A percentile compares a stretch with the other conserved stretches of the same genome.
phyloP scores from a whole-genome alignment of 306 rosid species.

The Myrica gale region DNA sequence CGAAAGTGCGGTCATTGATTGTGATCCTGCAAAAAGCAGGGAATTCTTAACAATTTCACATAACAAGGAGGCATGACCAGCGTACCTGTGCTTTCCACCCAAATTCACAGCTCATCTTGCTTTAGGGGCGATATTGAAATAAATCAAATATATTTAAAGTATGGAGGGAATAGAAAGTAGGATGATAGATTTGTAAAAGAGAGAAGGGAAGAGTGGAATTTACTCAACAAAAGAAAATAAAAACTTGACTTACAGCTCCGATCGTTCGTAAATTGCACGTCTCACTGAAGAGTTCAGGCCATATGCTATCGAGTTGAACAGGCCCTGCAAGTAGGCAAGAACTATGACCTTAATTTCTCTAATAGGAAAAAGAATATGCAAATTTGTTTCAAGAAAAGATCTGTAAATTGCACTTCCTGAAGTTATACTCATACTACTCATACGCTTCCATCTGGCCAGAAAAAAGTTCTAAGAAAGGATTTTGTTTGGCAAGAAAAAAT shows the following conservation, averaged over 20 bases:
- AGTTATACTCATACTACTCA: neutral
- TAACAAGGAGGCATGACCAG: neutral
- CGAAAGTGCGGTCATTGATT: no score
- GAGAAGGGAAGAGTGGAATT: neutral
- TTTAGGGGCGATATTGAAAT: neutral
- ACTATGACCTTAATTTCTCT: neutral
- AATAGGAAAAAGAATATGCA: neutral
- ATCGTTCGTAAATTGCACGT: slow-evolving; percentile 80
- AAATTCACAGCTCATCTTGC: neutral
- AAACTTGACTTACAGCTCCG: slow-evolving; percentile 63
- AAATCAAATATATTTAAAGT: neutral
- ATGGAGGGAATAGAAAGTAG: neutral
- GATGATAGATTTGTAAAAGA: neutral
- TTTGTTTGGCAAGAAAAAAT: neutral
- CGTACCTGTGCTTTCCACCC: neutral
- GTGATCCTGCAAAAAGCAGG: no score
- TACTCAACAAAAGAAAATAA: neutral
- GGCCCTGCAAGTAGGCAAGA: slow-evolving; percentile 56
- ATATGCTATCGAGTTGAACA: slow-evolving; percentile 96
- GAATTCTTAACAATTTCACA: no score
- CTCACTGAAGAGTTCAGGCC: slow-evolving; percentile 97
- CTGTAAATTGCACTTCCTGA: neutral
- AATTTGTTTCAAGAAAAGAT: neutral
- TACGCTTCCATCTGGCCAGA: neutral
- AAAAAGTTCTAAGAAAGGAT: neutral